phyloP scores from a whole-genome alignment of 306 rosid genomes.

The Dalbergia cochinchinensis region DNA sequence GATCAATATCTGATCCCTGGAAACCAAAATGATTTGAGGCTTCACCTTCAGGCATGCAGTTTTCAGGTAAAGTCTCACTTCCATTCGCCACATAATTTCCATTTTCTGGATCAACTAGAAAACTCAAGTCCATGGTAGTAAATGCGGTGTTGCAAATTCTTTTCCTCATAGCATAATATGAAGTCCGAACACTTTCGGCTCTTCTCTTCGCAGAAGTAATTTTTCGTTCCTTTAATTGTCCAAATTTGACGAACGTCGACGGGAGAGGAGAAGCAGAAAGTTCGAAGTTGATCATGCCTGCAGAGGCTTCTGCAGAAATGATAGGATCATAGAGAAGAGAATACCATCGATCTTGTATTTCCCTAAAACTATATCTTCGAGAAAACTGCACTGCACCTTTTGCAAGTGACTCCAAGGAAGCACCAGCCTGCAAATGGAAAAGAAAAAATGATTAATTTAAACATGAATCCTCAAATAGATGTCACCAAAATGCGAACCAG shows the following conservation, averaged over 20 bases:
- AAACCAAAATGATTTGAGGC: constrained; percentile 49
- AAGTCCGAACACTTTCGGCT: constrained; percentile 66
- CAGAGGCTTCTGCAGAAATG: constrained; percentile 70
- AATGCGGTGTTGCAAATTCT: constrained; percentile 64
- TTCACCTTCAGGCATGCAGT: constrained; percentile 60
- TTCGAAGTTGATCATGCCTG: constrained; percentile 62
- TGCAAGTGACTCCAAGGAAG: constrained; percentile 97
- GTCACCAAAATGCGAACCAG: constrained; percentile 1
- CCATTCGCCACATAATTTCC: constrained; percentile 51
- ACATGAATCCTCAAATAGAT: constrained; percentile 13
- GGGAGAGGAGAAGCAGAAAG: constrained; percentile 56
- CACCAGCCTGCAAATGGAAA: constrained; percentile 76
- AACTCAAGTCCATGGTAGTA: constrained; percentile 64
- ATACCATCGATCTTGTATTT: constrained; percentile 87
- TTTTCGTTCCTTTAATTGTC: constrained; percentile 63
- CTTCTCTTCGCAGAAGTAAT: constrained; percentile 67
- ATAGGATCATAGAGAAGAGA: constrained; percentile 79
- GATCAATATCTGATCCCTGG: constrained; percentile 55
- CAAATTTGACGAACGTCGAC: constrained; percentile 58
- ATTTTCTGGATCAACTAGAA: constrained; percentile 64
- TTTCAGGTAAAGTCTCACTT: constrained; percentile 57
- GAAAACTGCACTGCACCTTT: constrained; percentile 98
- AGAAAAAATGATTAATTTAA: constrained; percentile 37
- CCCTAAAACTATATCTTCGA: constrained; percentile 70
- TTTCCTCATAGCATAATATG: constrained; percentile 79